Percentiles rank a stretch among this genome's conserved stretches.
Evolutionary conservation across 1,284 basidiomycete species (phyloP).

Genomic region (Gomphus sp.): DNA sequence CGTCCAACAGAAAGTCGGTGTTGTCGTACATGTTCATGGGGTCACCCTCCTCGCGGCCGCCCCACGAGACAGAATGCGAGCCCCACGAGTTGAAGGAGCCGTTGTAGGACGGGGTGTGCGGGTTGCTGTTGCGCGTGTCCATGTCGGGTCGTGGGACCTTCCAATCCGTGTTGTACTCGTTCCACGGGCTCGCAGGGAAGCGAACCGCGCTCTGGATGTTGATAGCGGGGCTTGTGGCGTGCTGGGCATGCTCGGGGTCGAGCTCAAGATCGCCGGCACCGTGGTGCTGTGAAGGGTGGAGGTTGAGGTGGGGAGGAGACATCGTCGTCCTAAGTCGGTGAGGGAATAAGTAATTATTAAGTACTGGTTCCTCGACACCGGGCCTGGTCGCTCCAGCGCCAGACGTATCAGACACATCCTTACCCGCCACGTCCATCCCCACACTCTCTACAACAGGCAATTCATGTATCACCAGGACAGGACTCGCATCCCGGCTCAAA

Average conservation of each 20-base stretch:
- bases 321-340: slow-evolving; percentile 9
- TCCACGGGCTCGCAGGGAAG: slow-evolving; percentile 8
- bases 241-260: too few relatives aligned
- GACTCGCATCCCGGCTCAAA: too few relatives aligned
- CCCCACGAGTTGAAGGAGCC: slow-evolving; percentile 35
- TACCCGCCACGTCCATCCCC: too few relatives aligned
- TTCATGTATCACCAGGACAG: too few relatives aligned
- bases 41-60: slow-evolving; percentile 3
- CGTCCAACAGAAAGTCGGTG: slow-evolving; percentile 3
- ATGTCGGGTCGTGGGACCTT: slow-evolving; percentile 7
- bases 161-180: slow-evolving; percentile 9
- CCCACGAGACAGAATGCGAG: slow-evolving; percentile 13
- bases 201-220: slow-evolving; percentile 5
- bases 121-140: slow-evolving; percentile 13
- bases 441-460: too few relatives aligned
- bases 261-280: slow-evolving; percentile 17
- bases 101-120: slow-evolving; percentile 43
- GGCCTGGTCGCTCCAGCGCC: too few relatives aligned
- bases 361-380: too few relatives aligned
- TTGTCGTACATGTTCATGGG: slow-evolving; percentile 21
- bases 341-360: too few relatives aligned
- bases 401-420: too few relatives aligned
- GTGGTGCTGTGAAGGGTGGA: slow-evolving; percentile 22
- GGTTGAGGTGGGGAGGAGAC: slow-evolving; percentile 28
- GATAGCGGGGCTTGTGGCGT: slow-evolving; percentile 4